Percentiles rank a stretch among this genome's conserved stretches.
Conservation (phyloP, 768 basidiomycete genomes). For the Amanita polypyramis region DNA sequence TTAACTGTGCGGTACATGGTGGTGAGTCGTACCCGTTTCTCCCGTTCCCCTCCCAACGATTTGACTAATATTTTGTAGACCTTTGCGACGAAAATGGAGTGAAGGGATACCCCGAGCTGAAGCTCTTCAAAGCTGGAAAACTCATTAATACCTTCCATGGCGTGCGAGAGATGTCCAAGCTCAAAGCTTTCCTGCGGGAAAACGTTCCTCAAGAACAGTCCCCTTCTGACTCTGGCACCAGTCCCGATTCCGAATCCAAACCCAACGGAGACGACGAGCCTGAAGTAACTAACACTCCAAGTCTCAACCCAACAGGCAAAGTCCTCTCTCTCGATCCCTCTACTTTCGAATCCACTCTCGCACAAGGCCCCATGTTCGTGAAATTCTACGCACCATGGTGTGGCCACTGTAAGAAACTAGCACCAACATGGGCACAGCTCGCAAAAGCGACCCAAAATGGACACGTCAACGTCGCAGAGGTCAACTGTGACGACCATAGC, state of each 20-base stretch:
- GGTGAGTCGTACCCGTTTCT: constrained; percentile 10
- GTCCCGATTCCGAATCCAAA: constrained; percentile 9
- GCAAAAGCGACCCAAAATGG: constrained; percentile 52
- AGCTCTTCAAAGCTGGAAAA: constrained; percentile 60
- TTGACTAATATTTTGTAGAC: constrained; percentile 33
- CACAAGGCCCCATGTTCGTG: constrained; percentile 36
- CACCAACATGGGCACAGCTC: constrained; percentile 71
- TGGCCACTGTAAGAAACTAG: constrained; percentile 93
- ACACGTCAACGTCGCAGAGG: constrained; percentile 70
- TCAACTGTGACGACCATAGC: constrained; percentile 78
- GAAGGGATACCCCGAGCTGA: constrained; percentile 65
- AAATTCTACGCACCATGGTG: constrained; percentile 94
- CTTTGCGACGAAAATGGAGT: constrained; percentile 66
- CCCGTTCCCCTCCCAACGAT: background rate
- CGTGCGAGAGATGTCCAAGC: constrained; percentile 38
- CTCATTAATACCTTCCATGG: constrained; percentile 46
- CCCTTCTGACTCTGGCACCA: constrained; percentile 12
- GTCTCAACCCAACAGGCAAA: constrained; percentile 25
- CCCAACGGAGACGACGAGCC: background rate
- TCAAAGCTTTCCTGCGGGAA: constrained; percentile 43
- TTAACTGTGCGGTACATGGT: constrained; percentile 44
- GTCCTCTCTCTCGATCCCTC: constrained; percentile 25
- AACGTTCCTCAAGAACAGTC: constrained; percentile 22
- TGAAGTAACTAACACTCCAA: constrained; percentile 14
- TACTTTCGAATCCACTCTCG: constrained; percentile 28